phyloP scores from a whole-genome alignment of 192 early-diverging fungal genomes.

The Endogone sp. region DNA sequence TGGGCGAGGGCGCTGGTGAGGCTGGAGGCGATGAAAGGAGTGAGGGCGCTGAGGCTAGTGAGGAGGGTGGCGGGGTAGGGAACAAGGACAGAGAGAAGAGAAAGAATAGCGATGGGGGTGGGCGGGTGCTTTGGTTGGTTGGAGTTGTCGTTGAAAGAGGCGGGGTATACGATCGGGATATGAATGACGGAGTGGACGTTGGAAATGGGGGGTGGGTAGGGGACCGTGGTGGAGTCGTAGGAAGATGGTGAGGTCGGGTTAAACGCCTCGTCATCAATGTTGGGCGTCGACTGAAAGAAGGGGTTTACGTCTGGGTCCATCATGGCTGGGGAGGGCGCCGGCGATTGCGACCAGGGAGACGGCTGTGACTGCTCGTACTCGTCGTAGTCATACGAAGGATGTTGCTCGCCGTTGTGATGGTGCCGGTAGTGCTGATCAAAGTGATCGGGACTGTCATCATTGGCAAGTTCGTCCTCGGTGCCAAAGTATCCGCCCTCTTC shows the following conservation, averaged over 20 bases:
- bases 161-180: conserved; percentile 45
- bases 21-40: conserved; percentile 44
- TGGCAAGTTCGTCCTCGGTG: background rate
- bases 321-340: conserved; percentile 44
- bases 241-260: conserved; percentile 42
- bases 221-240: conserved; percentile 4
- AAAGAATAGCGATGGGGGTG: conserved; percentile 47
- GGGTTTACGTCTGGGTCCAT: conserved; percentile 54
- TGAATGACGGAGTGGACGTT: conserved; percentile 50
- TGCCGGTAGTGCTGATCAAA: conserved; percentile 1
- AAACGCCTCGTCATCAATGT: conserved; percentile 53
- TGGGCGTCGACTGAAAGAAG: conserved; percentile 44
- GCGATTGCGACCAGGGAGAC: conserved; percentile 55
- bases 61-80: conserved; percentile 45
- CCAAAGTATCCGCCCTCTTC: conserved; percentile 23
- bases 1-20: conserved; percentile 22
- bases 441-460: background rate
- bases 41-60: conserved; percentile 27
- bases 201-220: conserved; percentile 23
- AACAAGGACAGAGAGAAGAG: conserved; percentile 46
- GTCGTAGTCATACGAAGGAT: conserved; percentile 28
- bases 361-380: conserved; percentile 54
- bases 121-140: background rate
- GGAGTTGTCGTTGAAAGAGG: background rate
- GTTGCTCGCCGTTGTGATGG: conserved; percentile 2